Base-by-base conservation (phyloP, 129 eudicot genomes). In the Flaveria brownii region DNA sequence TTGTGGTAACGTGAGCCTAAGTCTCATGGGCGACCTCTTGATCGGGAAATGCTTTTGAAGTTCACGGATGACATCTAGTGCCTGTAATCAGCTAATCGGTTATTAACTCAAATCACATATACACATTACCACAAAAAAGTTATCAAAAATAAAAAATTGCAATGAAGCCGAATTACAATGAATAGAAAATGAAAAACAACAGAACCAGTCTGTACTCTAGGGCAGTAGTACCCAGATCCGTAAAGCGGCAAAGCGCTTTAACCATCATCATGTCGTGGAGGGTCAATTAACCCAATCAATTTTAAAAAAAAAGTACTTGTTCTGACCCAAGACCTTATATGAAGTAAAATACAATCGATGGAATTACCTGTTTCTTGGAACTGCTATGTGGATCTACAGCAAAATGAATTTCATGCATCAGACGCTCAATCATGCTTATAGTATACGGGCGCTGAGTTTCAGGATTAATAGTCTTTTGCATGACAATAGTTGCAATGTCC, bases 341-440 rank as follows among this genome's bases (percentile, higher is more conserved):
- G 76, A 43, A 46, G 55, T 28, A 36, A 36, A 5, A 36, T 36
- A 36, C 67, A 76, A 69, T 39, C 72, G 43, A 74, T 63, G 39
- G 1, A 45, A 64, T 16, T 56, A 89, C 99, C 96, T 94, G 99
- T 75, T 94, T 94, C 97, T 94, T 94, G 46, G 99, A 94, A 87
- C 79, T 94, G 86, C 91, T 94, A 78, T 86, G 86, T 25, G 96
- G 92, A 80, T 91, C 99, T 23, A 94, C 96, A 50, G 99, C 97
- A 80, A 89, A 94, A 82, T 94, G 99, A 11, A 91, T 91, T 41
- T 94, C 98, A 84, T 94, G 98, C 98, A 94, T 91, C 74, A 94
- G 80, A 51, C 98, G 97, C 54, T 94, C 98, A 86, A 94, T 91
- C 98, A 94, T 94, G 84, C 96, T 94, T 42, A 94, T 94, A 17